These are phyloP conservation scores for Lantana camara DNA, from an alignment of 257 asterid genomes.

Conservation along the genomic window DNA sequence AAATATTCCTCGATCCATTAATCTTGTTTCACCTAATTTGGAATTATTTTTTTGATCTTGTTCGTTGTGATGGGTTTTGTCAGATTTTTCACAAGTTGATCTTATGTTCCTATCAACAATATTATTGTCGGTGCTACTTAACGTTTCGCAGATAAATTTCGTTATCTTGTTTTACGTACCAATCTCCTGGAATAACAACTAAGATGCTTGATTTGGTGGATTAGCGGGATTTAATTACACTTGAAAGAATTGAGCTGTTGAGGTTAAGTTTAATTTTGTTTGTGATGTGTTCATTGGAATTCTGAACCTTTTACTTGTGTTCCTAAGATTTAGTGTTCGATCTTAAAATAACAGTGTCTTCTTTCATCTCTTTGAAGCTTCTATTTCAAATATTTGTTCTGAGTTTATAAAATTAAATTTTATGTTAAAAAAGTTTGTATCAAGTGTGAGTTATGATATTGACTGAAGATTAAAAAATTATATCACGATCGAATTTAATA, in stretches of 20 bases:
- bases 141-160: slow-evolving; percentile 9
- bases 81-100: slow-evolving; percentile 62
- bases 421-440: too few relatives aligned
- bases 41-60: neutral
- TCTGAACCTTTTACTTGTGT: neutral
- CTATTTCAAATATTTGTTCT: too few relatives aligned
- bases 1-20: neutral
- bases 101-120: slow-evolving; percentile 62
- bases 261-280: too few relatives aligned
- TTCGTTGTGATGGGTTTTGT: slow-evolving; percentile 52
- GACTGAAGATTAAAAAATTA: too few relatives aligned
- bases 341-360: too few relatives aligned
- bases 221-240: neutral
- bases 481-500: too few relatives aligned
- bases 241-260: neutral
- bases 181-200: too few relatives aligned
- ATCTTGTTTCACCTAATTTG: neutral
- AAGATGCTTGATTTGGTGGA: too few relatives aligned
- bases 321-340: too few relatives aligned
- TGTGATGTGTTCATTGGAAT: neutral
- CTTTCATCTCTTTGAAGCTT: too few relatives aligned
- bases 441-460: too few relatives aligned
- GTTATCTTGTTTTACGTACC: neutral
- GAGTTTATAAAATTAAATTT: too few relatives aligned
- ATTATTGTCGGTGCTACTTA: slow-evolving; percentile 62